A percentile compares a stretch with the other conserved stretches of the same genome.
Conservation (phyloP, 352 stramenopile species). For the Blastocystis sp. region DNA sequence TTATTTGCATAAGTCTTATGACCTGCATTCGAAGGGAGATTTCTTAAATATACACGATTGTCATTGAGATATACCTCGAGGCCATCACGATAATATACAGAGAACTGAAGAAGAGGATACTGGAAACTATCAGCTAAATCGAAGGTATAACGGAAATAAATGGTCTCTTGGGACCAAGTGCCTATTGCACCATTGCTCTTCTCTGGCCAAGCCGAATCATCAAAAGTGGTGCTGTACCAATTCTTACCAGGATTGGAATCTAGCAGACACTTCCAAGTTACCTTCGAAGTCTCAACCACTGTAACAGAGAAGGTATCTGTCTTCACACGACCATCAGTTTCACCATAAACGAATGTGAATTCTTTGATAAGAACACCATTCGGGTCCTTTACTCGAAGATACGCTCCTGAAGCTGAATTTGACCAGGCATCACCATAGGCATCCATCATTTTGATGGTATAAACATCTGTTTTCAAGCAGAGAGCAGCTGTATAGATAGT, state of each 20-base stretch:
- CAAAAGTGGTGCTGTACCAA: not conserved
- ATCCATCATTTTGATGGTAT: conserved; percentile 1
- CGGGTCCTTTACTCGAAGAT: not conserved
- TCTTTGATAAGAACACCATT: not conserved
- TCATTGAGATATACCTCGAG: conserved; percentile 37
- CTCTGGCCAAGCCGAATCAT: not conserved
- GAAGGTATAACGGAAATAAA: conserved; percentile 15
- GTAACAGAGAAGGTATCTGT: not conserved
- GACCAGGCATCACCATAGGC: conserved; percentile 20
- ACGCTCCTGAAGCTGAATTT: not conserved
- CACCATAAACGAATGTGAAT: not conserved
- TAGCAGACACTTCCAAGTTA: not conserved
- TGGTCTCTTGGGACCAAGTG: not conserved
- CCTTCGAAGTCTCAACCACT: not conserved
- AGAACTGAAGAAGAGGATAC: conserved; percentile 20
- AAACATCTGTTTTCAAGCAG: not conserved
- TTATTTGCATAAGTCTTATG: not conserved
- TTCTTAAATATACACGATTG: conserved; percentile 9
- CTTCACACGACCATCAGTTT: not conserved
- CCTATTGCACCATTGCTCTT: not conserved
- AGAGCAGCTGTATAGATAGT: not conserved
- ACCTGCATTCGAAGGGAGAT: not conserved
- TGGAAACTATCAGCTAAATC: not conserved
- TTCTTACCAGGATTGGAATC: not conserved
- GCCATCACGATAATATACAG: conserved; percentile 18